Conservation (phyloP, 2,329 filamentous ascomycete species). For the Fusarium miscanthi region DNA sequence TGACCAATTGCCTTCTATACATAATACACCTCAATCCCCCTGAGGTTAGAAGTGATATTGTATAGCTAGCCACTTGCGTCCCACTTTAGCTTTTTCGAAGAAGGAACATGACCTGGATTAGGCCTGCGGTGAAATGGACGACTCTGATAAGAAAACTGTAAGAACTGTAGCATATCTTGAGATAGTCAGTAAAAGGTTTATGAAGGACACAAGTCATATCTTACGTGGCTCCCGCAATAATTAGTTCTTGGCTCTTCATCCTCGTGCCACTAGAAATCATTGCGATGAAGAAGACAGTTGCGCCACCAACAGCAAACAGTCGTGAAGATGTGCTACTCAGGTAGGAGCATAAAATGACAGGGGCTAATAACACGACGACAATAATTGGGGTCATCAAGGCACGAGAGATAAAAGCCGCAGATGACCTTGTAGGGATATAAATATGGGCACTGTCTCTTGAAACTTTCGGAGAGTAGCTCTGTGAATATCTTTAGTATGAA, state of each 20-base stretch:
- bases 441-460: neutral
- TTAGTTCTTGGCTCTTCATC: neutral
- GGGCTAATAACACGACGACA: neutral
- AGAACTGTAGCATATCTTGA: neutral
- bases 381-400: neutral
- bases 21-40: too few relatives aligned
- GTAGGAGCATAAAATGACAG: neutral
- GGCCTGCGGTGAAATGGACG: too few relatives aligned
- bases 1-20: too few relatives aligned
- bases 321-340: neutral
- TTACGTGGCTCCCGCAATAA: neutral
- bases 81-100: too few relatives aligned
- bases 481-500: accelerated
- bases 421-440: neutral
- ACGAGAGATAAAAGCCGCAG: neutral
- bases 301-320: neutral
- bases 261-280: neutral
- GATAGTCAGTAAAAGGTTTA: too few relatives aligned
- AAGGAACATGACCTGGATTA: too few relatives aligned
- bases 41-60: too few relatives aligned
- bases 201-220: neutral
- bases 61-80: too few relatives aligned
- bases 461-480: neutral
- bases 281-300: neutral
- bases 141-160: neutral